Conservation (phyloP, 495 filamentous ascomycete species). For the Eremomyces bilateralis region DNA sequence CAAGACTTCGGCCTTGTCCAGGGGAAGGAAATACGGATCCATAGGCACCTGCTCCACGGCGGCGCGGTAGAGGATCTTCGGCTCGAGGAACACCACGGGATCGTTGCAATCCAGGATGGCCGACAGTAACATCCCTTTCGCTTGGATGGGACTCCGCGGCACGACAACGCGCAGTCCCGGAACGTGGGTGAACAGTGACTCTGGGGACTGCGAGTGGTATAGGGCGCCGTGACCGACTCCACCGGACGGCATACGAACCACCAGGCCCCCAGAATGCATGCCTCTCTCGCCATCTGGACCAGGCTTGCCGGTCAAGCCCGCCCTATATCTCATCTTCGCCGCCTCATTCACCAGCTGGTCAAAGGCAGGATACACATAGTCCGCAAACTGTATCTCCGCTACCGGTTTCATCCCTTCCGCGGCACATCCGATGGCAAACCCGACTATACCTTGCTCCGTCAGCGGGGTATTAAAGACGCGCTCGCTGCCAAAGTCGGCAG, state of each 20-base stretch:
- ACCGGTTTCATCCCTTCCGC: slow-evolving; percentile 84
- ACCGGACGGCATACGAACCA: slow-evolving; percentile 85
- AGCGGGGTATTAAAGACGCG: slow-evolving; percentile 94
- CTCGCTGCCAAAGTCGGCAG: slow-evolving; percentile 65
- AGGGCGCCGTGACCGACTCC: slow-evolving; percentile 90
- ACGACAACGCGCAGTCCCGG: slow-evolving; percentile 80
- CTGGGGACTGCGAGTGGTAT: slow-evolving; percentile 88
- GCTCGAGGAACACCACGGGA: slow-evolving; percentile 91
- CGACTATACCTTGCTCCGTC: slow-evolving; percentile 83
- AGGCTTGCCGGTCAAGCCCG: slow-evolving; percentile 46
- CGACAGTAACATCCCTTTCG: slow-evolving; percentile 67
- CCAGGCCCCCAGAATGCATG: slow-evolving; percentile 32
- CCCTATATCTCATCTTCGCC: slow-evolving; percentile 76
- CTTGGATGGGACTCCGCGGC: slow-evolving; percentile 74
- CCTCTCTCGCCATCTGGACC: slow-evolving; percentile 13
- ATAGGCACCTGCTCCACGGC: slow-evolving; percentile 88
- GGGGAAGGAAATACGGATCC: slow-evolving; percentile 57
- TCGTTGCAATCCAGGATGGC: slow-evolving; percentile 67
- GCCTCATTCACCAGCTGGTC: slow-evolving; percentile 97
- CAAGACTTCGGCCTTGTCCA: slow-evolving; percentile 74
- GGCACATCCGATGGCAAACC: slow-evolving; percentile 78
- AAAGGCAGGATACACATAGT: slow-evolving; percentile 92
- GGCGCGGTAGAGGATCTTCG: slow-evolving; percentile 84
- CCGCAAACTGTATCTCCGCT: slow-evolving; percentile 94
- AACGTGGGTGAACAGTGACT: slow-evolving; percentile 78